Base-by-base conservation (phyloP, 306 rosid species). In the Ormosia semicastrata region DNA sequence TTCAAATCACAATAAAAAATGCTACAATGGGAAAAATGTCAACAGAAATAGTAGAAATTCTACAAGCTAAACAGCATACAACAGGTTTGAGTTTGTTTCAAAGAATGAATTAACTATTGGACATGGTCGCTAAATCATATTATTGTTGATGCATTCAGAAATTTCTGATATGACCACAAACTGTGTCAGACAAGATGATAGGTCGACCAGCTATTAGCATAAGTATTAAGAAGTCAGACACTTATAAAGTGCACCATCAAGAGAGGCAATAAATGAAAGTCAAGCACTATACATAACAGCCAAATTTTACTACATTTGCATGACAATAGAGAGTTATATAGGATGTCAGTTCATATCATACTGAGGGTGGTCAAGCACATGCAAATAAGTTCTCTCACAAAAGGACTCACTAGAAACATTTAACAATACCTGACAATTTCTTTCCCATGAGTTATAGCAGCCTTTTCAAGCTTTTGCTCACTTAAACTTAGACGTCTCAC, bases 401-500 rank as follows among this genome's bases (percentile, higher is more conserved):
- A 70, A 50, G 52, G 66, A 60, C 39, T 66, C 8, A 4, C 8
- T 17, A 17, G 41, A 78, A 78, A 41, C 33, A 74, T 77, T 81
- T 80, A 54, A 77, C 47, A 66, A 75, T 91, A 96, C 99, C 99
- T 90, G 78, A 96, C 93, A 53, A 96, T 87, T 34, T 94, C 90
- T 82, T 87, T 89, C 64, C 92, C 98, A 79, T 86, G 82, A 76
- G 89, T 91, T 77, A 52, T 76, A 58, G 68, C 83, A 41, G 97
- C 91, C 87, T 94, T 93, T 73, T 91, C 98, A 80, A 96, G 94
- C 66, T 94, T 91, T 77, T 90, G 97, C 95, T 96, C 99, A 57
- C 99, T 94, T 90, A 96, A 91, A 89, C 99, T 96, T 64, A 96
- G 79, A 60, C 99, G 98, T 64, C 92, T 87, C 56, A 89, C 98